A percentile compares a stretch with the other conserved stretches of the same genome.
These are phyloP conservation scores for Rhodotorula glutinis DNA, from an alignment of 1,284 basidiomycete species.

Conservation along the genomic window DNA sequence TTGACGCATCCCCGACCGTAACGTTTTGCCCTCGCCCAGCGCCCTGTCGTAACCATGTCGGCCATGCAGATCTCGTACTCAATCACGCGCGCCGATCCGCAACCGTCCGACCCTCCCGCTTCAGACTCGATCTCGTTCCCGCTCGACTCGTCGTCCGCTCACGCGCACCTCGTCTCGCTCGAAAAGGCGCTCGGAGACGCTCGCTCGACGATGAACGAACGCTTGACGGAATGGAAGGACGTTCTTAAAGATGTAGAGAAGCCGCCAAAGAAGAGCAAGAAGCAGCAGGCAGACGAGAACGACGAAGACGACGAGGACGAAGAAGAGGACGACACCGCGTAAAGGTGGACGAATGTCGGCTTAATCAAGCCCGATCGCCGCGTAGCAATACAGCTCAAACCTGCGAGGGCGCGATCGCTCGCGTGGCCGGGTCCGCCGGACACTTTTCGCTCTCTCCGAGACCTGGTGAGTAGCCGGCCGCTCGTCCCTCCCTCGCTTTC, in stretches of 20 bases:
- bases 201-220: slow-evolving; percentile 14
- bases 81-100: background rate
- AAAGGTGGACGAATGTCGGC: background rate
- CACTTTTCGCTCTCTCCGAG: too few species aligned
- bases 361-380: too few species aligned
- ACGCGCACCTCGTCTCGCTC: slow-evolving; percentile 25
- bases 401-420: too few species aligned
- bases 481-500: too few species aligned
- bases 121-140: slow-evolving; percentile 6
- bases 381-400: too few species aligned
- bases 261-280: slow-evolving; percentile 13
- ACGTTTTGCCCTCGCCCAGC: background rate
- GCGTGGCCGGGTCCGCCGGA: too few species aligned
- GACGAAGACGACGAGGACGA: slow-evolving; percentile 24
- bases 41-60: background rate
- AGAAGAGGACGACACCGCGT: background rate
- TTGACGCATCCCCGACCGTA: too few species aligned
- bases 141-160: slow-evolving; percentile 18
- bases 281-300: background rate
- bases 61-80: slow-evolving; percentile 9
- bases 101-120: background rate
- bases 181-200: slow-evolving; percentile 18
- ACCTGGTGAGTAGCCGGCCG: too few species aligned
- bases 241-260: slow-evolving; percentile 27
- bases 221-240: slow-evolving; percentile 32